Base-by-base conservation (phyloP, 2,329 filamentous ascomycete genomes). In the Blastomyces percursus region DNA sequence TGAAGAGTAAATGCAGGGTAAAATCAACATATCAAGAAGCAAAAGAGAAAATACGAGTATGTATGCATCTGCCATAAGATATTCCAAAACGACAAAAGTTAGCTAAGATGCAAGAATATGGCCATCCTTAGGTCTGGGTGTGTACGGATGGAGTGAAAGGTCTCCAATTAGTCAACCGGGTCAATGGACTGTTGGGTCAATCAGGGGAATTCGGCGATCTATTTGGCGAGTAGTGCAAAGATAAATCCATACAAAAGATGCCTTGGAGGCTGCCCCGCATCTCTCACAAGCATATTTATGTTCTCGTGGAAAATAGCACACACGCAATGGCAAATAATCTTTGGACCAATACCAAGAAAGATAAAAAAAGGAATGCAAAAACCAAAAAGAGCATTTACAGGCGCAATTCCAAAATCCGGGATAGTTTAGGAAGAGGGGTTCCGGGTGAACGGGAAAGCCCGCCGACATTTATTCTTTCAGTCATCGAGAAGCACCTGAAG, bases 401-500 rank as follows among this genome's bases (percentile, higher is more conserved):
- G 6, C 6, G 24, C 44, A 16, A 35, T 52, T 52, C 24, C 59
- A 24, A 59, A 58, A 48, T 19, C 27, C 57, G 8, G 42, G 9
- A 48, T n/a, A 3, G n/a, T 9, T 52, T 38, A 30, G 51, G 14
- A 16, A 38, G 14, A n/a, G 32, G 11, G 21, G 30, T 32, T 11
- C 24, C 12, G 30, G 21, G 50, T 16, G 32, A 52, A 40, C 14
- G n/a, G 21, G 21, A 14, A 27, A 50, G 32, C 5, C 21, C 35
- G 5, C 42, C 32, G 46, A 16, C 24, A 3, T 57, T 40, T 3
- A 60, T n/a, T 19, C 5, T 5, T 59, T 4, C 14, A 57, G 57
- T 46, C 46, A 60, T 50, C 30, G 59, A 44, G 60, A 57, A 32
- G 55, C 16, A 30, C 59, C 54, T 44, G 61, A 50, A n/a, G 61